phyloP scores from a whole-genome alignment of 768 basidiomycete genomes.

The Trametes villosa region DNA sequence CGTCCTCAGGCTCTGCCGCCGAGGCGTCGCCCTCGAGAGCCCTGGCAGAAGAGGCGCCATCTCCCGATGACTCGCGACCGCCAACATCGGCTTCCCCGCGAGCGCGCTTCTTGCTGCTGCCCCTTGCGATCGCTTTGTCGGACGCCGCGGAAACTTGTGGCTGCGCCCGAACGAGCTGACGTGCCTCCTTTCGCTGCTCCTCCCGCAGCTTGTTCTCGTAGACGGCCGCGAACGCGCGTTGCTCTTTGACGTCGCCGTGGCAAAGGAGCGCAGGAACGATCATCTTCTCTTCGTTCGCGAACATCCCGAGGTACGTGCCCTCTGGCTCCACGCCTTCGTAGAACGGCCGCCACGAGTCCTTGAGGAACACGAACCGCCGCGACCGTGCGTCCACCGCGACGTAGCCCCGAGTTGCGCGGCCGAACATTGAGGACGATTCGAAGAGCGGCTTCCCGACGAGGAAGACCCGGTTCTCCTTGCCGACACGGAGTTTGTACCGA shows the following conservation, averaged over 20 bases:
- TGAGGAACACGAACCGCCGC: constrained; percentile 8
- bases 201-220: neutral
- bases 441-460: neutral
- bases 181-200: no score
- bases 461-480: neutral
- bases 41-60: no score
- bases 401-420: constrained; percentile 12
- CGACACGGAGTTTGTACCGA: constrained; percentile 5
- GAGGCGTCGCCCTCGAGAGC: no score
- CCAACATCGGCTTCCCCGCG: no score
- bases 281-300: neutral
- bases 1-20: no score
- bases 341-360: constrained; percentile 13
- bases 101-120: no score
- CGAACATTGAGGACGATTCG: neutral
- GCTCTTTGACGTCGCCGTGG: constrained; percentile 10
- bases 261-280: constrained; percentile 13
- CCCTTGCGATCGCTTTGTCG: no score
- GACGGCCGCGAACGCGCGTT: neutral
- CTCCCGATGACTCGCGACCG: no score
- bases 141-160: no score
- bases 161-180: no score
- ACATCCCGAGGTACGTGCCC: neutral
- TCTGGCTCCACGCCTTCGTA: neutral
- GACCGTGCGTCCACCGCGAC: constrained; percentile 1